phyloP scores from a whole-genome alignment of 148 eudicot genomes.

The Chenopodium album region DNA sequence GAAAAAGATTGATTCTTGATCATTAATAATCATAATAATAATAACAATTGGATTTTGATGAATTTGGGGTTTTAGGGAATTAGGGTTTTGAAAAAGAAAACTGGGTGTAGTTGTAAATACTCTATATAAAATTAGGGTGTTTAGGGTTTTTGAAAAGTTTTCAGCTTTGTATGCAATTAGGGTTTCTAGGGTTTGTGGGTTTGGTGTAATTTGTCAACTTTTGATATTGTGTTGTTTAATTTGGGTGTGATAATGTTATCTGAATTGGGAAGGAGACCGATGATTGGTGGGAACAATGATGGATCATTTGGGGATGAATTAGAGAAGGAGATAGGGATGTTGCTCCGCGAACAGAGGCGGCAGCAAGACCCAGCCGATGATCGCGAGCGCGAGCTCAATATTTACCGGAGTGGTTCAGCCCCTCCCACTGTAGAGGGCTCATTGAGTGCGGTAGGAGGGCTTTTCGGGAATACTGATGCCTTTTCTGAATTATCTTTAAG shows the following conservation, averaged over 20 bases:
- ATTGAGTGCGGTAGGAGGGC: constrained; percentile 77
- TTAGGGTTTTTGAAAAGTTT: constrained; percentile 16
- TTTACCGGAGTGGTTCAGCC: constrained; percentile 93
- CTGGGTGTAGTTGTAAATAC: constrained; percentile 16
- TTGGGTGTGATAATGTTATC: constrained; percentile 47
- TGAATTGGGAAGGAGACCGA: constrained; percentile 64
- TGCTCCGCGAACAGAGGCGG: constrained; percentile 67
- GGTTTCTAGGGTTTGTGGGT: constrained; percentile 38
- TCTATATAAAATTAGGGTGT: neutral
- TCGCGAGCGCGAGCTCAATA: constrained; percentile 72
- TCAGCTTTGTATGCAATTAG: constrained; percentile 20
- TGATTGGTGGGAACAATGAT: constrained; percentile 54
- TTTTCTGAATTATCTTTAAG: constrained; percentile 51
- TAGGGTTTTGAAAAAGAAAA: neutral
- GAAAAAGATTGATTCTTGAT: constrained; percentile 24
- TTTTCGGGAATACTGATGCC: constrained; percentile 43
- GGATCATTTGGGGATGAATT: constrained; percentile 82
- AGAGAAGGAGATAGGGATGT: constrained; percentile 72
- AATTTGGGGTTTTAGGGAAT: neutral
- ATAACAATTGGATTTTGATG: neutral
- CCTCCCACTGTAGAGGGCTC: constrained; percentile 99
- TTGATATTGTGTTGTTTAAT: neutral
- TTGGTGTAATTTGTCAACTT: neutral
- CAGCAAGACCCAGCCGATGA: constrained; percentile 59
- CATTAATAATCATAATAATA: constrained; percentile 2